Conservation (phyloP, 2,329 filamentous ascomycete species). For the Monilinia aucupariae region DNA sequence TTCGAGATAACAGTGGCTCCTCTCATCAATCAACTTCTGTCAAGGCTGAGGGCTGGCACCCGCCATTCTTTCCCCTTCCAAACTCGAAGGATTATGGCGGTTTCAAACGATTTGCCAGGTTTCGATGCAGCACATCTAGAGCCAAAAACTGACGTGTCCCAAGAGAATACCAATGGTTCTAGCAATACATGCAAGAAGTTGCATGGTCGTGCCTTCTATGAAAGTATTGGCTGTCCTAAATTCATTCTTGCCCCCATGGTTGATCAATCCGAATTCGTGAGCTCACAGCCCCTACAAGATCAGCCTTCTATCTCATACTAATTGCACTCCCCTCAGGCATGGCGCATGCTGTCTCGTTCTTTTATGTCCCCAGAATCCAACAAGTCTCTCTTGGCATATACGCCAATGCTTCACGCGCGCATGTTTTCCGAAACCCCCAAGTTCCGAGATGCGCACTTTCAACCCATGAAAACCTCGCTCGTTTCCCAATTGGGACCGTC, state of each 20-base stretch:
- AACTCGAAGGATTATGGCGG: slow-evolving; percentile 23
- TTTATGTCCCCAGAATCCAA: slow-evolving; percentile 68
- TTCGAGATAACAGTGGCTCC: slow-evolving; percentile 24
- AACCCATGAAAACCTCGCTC: slow-evolving; percentile 44
- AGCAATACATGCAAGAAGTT: slow-evolving; percentile 49
- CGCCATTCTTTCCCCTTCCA: slow-evolving; percentile 20
- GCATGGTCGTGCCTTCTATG: slow-evolving; percentile 83
- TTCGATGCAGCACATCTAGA: slow-evolving; percentile 13
- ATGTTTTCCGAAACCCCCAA: slow-evolving; percentile 72
- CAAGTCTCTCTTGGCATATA: slow-evolving; percentile 73
- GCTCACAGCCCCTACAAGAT: slow-evolving; percentile 34
- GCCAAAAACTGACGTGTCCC: neutral
- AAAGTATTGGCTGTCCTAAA: slow-evolving; percentile 89
- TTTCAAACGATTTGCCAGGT: slow-evolving; percentile 18
- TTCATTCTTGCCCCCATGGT: slow-evolving; percentile 95
- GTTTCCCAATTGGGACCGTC: slow-evolving; percentile 21
- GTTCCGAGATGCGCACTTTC: slow-evolving; percentile 77
- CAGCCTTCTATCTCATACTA: slow-evolving; percentile 12
- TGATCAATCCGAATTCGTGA: slow-evolving; percentile 93
- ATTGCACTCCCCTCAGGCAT: slow-evolving; percentile 56
- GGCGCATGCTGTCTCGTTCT: slow-evolving; percentile 92
- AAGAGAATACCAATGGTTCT: slow-evolving; percentile 8
- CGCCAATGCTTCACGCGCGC: slow-evolving; percentile 93
- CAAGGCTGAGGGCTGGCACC: slow-evolving; percentile 33
- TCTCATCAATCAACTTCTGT: slow-evolving; percentile 7